A percentile compares a stretch with the other conserved stretches of the same genome.
Conservation (phyloP, 805 yeast species). For the Grigorovia humatica region DNA sequence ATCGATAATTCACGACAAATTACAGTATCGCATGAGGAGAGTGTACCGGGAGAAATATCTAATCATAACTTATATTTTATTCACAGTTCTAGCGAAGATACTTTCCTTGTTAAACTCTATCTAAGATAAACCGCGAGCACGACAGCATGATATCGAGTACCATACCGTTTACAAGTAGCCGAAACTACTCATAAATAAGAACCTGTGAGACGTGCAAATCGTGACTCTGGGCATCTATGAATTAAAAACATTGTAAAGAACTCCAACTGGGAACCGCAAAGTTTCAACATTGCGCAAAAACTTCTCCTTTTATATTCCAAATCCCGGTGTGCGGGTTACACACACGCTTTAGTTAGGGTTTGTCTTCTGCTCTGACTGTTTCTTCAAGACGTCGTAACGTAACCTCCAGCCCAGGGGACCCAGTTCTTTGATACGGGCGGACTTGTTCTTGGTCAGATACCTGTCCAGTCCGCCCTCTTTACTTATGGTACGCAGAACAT, state of each 20-base stretch:
- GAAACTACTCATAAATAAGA: neutral
- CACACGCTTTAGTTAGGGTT: neutral
- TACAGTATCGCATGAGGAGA: neutral
- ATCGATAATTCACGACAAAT: too few species aligned
- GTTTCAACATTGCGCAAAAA: neutral
- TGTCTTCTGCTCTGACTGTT: slow-evolving; percentile 24
- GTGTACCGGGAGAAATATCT: slow-evolving; percentile 16
- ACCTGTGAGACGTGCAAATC: slow-evolving; percentile 20
- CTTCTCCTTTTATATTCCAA: neutral
- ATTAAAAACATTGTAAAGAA: slow-evolving; percentile 33
- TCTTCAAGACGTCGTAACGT: slow-evolving; percentile 56
- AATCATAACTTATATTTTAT: slow-evolving; percentile 17
- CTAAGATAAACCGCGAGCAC: slow-evolving; percentile 95
- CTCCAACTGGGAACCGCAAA: slow-evolving; percentile 2
- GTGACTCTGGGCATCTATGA: slow-evolving; percentile 71
- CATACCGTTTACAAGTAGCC: slow-evolving; percentile 7
- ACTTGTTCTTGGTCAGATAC: slow-evolving; percentile 74
- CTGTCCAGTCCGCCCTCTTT: slow-evolving; percentile 94
- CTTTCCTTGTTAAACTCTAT: slow-evolving; percentile 30
- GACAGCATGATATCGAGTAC: slow-evolving; percentile 30
- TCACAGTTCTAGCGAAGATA: slow-evolving; percentile 22
- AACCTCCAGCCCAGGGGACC: slow-evolving; percentile 91
- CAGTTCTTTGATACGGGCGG: slow-evolving; percentile 84
- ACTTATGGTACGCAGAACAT: slow-evolving; percentile 76
- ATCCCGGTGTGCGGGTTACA: neutral